phyloP scores from a whole-genome alignment of 306 rosid species.

The barrel medic (Medicago truncatula) region DNA sequence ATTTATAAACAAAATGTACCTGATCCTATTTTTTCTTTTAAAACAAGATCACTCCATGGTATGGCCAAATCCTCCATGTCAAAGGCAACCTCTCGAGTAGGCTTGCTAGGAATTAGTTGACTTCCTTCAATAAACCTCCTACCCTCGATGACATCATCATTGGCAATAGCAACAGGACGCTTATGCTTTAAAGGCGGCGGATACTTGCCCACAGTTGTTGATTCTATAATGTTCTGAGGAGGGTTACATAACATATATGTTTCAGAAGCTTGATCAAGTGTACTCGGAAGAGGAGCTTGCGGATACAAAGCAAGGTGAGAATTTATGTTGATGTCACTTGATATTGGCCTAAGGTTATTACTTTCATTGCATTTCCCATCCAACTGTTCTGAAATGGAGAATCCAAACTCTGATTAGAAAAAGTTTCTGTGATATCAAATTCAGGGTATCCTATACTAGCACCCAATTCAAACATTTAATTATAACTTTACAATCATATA shows the following conservation, averaged over 20 bases:
- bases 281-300: slow-evolving; percentile 51
- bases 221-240: slow-evolving; percentile 54
- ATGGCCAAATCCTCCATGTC: slow-evolving; percentile 80
- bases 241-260: slow-evolving; percentile 50
- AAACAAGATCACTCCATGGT: slow-evolving; percentile 80
- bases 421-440: slow-evolving; percentile 47
- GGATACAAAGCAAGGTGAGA: slow-evolving; percentile 47
- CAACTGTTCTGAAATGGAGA: slow-evolving; percentile 60
- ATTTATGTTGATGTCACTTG: slow-evolving; percentile 56
- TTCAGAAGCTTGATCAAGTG: slow-evolving; percentile 58
- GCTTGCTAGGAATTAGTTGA: slow-evolving; percentile 56
- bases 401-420: slow-evolving; percentile 50
- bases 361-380: slow-evolving; percentile 60
- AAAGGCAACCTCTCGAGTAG: slow-evolving; percentile 59
- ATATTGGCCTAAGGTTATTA: slow-evolving; percentile 49
- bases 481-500: slow-evolving; percentile 5
- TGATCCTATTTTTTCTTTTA: slow-evolving; percentile 95
- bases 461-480: slow-evolving; percentile 35
- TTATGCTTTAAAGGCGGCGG: slow-evolving; percentile 52
- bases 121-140: slow-evolving; percentile 64
- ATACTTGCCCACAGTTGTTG: slow-evolving; percentile 55
- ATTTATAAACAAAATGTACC: slow-evolving; percentile 54
- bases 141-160: slow-evolving; percentile 54
- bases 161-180: slow-evolving; percentile 53
- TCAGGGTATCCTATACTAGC: slow-evolving; percentile 29